Evolutionary conservation across 1,284 basidiomycete species (phyloP).

Genomic region (Rhodotorula mucilaginosa): DNA sequence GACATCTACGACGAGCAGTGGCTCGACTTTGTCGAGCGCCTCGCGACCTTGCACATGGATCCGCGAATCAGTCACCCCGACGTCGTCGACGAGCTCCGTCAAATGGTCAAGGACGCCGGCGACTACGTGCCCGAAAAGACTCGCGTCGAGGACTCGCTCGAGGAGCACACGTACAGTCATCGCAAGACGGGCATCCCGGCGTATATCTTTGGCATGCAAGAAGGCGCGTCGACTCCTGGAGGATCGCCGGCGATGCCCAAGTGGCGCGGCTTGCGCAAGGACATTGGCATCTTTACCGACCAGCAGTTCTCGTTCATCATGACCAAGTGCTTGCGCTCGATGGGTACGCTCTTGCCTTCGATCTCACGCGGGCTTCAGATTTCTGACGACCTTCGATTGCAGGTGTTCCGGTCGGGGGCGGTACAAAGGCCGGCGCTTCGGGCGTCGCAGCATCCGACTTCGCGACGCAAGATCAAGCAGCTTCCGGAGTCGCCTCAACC

Average conservation of each 20-base stretch:
- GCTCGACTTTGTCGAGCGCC: slow-evolving; percentile 72
- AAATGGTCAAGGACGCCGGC: slow-evolving; percentile 25
- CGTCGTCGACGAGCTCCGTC: slow-evolving; percentile 38
- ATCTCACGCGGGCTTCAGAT: not conserved
- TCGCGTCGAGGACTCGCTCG: slow-evolving; percentile 27
- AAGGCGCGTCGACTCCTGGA: slow-evolving; percentile 21
- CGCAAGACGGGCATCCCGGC: slow-evolving; percentile 16
- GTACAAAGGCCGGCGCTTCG: slow-evolving; percentile 36
- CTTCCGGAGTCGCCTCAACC: slow-evolving; percentile 57
- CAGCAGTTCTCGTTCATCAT: slow-evolving; percentile 81
- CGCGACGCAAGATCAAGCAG: slow-evolving; percentile 30
- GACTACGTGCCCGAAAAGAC: slow-evolving; percentile 30
- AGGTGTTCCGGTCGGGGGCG: slow-evolving; percentile 40
- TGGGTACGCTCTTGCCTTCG: slow-evolving; percentile 62
- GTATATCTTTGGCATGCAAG: slow-evolving; percentile 21
- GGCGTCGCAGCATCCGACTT: slow-evolving; percentile 41
- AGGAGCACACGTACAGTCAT: slow-evolving; percentile 7
- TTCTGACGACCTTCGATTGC: too few species aligned
- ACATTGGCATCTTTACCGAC: slow-evolving; percentile 84
- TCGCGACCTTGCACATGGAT: slow-evolving; percentile 73
- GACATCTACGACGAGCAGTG: slow-evolving; percentile 76
- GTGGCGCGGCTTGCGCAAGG: slow-evolving; percentile 57
- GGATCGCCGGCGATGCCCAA: slow-evolving; percentile 22
- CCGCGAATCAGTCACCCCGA: slow-evolving; percentile 59
- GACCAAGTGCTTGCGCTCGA: slow-evolving; percentile 79